These are phyloP conservation scores for Saturnispora saitoi DNA, from an alignment of 805 yeast species.

Conservation along the genomic window DNA sequence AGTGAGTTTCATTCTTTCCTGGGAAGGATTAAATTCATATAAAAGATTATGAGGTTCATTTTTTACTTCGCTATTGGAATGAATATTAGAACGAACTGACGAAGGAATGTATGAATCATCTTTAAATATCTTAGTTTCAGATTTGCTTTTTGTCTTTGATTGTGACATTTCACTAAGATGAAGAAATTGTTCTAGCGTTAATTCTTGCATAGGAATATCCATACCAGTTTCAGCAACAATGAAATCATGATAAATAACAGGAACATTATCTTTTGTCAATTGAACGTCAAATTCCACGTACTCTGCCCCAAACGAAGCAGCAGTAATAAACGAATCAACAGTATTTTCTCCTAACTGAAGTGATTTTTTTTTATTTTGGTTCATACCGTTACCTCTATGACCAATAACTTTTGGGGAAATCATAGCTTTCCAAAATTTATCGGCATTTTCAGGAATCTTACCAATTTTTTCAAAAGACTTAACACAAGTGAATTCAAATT, in stretches of 20 bases:
- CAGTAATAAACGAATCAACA: constrained; percentile 89
- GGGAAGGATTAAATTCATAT: constrained; percentile 32
- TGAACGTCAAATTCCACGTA: constrained; percentile 97
- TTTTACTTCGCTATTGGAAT: not conserved
- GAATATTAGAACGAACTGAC: constrained; percentile 13
- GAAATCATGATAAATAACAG: constrained; percentile 93
- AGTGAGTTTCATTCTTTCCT: constrained; percentile 74
- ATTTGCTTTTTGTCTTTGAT: constrained; percentile 4
- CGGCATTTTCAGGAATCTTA: constrained; percentile 56
- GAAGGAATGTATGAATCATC: constrained; percentile 27
- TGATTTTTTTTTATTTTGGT: constrained; percentile 59
- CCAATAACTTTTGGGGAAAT: constrained; percentile 90
- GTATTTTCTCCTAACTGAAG: constrained; percentile 94
- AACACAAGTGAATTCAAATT: constrained; percentile 66
- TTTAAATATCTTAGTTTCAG: constrained; percentile 16
- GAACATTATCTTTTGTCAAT: constrained; percentile 80
- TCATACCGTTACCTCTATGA: constrained; percentile 92
- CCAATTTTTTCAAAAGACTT: constrained; percentile 65
- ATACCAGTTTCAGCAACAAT: constrained; percentile 92
- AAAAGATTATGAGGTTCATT: not conserved
- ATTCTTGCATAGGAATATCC: constrained; percentile 90
- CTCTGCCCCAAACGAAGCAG: constrained; percentile 92
- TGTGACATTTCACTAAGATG: constrained; percentile 34
- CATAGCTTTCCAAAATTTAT: constrained; percentile 86
- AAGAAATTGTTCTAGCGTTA: constrained; percentile 83